Conservation (phyloP, 164 flowering plant species). For the Stephania japonica region DNA sequence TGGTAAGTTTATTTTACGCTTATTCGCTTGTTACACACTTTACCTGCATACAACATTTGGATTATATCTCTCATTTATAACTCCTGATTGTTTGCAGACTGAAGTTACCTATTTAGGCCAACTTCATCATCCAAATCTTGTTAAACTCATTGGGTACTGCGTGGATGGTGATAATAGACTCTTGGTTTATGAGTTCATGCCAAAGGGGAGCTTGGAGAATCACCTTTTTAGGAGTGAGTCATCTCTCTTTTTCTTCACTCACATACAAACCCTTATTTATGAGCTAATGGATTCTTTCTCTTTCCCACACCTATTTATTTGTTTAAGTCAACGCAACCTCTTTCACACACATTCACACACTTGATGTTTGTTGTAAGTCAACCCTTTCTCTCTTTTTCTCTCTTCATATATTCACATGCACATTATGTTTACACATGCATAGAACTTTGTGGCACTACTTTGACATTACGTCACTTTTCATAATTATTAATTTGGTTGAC, state of each 20-base stretch:
- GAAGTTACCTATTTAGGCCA: slow-evolving; percentile 85
- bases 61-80: not conserved
- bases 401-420: too few species aligned
- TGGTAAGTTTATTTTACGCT: slow-evolving; percentile 18
- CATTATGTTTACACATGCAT: not conserved
- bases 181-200: slow-evolving; percentile 92
- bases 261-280: not conserved
- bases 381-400: too few species aligned
- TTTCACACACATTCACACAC: too few species aligned
- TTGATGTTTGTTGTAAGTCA: too few species aligned
- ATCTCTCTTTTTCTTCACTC: not conserved
- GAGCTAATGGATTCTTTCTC: too few species aligned
- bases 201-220: slow-evolving; percentile 91
- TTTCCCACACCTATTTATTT: too few species aligned
- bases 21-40: not conserved
- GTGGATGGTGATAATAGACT: slow-evolving; percentile 74
- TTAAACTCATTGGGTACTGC: slow-evolving; percentile 86
- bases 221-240: slow-evolving; percentile 85
- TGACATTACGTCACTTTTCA: not conserved
- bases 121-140: slow-evolving; percentile 86
- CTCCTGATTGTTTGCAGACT: slow-evolving; percentile 45
- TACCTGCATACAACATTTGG: not conserved
- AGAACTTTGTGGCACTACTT: not conserved
- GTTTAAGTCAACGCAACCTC: too few species aligned
- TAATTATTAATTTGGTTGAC: not conserved